phyloP scores from a whole-genome alignment of 495 filamentous ascomycete species.

The Viridothelium virens region DNA sequence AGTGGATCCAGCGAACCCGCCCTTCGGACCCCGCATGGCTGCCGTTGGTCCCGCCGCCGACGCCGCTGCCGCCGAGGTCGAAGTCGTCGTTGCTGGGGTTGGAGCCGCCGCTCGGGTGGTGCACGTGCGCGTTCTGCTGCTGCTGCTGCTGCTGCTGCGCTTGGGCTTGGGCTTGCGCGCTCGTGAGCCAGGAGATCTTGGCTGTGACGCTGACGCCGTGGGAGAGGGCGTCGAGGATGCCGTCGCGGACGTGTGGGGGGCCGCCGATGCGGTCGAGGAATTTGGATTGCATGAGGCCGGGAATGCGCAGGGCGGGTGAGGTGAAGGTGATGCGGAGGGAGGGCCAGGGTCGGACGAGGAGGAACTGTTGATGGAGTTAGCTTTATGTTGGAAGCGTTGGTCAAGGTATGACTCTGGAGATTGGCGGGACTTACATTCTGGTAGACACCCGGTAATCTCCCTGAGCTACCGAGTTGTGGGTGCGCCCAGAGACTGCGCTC shows the following conservation, averaged over 20 bases:
- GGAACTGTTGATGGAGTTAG: conserved; percentile 25
- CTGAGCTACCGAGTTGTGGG: conserved; percentile 27
- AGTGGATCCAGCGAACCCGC: conserved; percentile 51
- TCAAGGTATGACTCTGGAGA: not conserved
- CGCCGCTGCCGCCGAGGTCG: too few relatives aligned
- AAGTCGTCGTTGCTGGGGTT: conserved; percentile 10
- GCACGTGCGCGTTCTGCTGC: not conserved
- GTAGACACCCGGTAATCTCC: conserved; percentile 38
- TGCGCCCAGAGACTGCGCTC: conserved; percentile 28
- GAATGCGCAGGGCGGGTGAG: conserved; percentile 35
- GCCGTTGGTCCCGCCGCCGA: not conserved
- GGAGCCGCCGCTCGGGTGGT: conserved; percentile 4
- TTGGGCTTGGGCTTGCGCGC: not conserved
- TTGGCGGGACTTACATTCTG: conserved; percentile 29
- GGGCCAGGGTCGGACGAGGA: conserved; percentile 38
- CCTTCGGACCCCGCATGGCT: conserved; percentile 17
- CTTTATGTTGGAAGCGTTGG: not conserved
- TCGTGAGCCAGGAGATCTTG: conserved; percentile 34
- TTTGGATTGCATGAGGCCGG: conserved; percentile 33
- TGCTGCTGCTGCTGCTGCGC: not conserved
- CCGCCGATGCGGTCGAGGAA: conserved; percentile 36
- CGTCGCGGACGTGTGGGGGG: conserved; percentile 32
- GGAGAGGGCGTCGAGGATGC: conserved; percentile 30
- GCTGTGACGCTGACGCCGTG: conserved; percentile 34
- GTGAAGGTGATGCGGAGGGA: conserved; percentile 39